Percentiles rank a stretch among this genome's conserved stretches.
Evolutionary conservation across 2,329 filamentous ascomycete genomes (phyloP).

Genomic region (Penicillium expansum): DNA sequence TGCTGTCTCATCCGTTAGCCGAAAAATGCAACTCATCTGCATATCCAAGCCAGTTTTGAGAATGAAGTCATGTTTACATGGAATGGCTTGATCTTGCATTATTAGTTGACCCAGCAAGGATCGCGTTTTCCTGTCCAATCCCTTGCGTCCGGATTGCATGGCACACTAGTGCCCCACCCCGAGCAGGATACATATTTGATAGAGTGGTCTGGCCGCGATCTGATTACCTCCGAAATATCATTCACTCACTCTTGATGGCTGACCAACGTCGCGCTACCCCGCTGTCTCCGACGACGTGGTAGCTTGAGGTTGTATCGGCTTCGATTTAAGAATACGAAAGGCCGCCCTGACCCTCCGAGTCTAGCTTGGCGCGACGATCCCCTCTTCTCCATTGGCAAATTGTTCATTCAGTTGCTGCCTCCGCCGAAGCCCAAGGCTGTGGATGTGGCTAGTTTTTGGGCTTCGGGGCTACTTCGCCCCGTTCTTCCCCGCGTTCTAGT

Average conservation of each 20-base stretch:
- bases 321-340: slow-evolving; percentile 13
- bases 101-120: background rate
- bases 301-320: slow-evolving; percentile 16
- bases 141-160: slow-evolving; percentile 9
- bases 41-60: background rate
- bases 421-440: background rate
- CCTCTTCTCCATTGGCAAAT: slow-evolving; percentile 10
- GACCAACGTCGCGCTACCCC: background rate
- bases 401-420: background rate
- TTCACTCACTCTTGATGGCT: background rate
- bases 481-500: background rate
- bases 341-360: slow-evolving; percentile 3
- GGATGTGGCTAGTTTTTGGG: background rate
- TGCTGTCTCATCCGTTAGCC: background rate
- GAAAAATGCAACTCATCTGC: background rate
- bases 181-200: background rate
- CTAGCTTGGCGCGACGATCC: slow-evolving; percentile 23
- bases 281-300: slow-evolving; percentile 8
- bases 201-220: background rate
- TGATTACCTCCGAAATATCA: background rate
- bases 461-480: background rate
- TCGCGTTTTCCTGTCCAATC: slow-evolving; percentile 5
- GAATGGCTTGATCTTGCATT: slow-evolving; percentile 2
- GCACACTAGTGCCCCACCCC: background rate
- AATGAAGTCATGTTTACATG: slow-evolving; percentile 4